Evolutionary conservation across 192 early-diverging fungal species (phyloP).

Genomic region (Umbelopsis isabellina): DNA sequence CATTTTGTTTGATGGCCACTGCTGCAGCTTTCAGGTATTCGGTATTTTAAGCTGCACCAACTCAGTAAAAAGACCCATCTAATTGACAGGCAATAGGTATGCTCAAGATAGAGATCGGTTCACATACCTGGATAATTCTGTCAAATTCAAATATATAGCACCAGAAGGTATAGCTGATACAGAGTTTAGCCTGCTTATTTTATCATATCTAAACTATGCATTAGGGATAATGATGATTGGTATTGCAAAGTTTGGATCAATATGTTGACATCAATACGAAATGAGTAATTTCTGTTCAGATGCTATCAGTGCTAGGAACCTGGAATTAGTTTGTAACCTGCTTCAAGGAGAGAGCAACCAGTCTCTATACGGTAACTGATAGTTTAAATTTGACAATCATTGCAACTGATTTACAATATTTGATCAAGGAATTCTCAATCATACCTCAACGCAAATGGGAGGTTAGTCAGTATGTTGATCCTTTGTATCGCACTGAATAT

Average conservation of each 20-base stretch:
- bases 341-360: conserved; percentile 49
- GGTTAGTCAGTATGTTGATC: conserved; percentile 7
- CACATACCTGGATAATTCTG: conserved; percentile 50
- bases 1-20: conserved; percentile 60
- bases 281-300: conserved; percentile 40
- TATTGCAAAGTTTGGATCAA: background rate
- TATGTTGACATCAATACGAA: too few relatives aligned
- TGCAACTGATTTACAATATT: background rate
- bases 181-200: background rate
- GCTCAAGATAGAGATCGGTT: conserved; percentile 55
- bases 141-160: conserved; percentile 57
- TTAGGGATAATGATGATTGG: conserved; percentile 19
- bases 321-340: conserved; percentile 64
- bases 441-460: conserved; percentile 71
- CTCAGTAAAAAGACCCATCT: background rate
- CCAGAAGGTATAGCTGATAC: background rate
- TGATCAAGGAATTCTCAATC: conserved; percentile 48
- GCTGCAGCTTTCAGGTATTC: conserved; percentile 52
- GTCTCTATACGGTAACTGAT: conserved; percentile 52
- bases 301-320: conserved; percentile 57
- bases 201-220: background rate
- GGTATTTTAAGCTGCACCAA: background rate
- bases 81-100: conserved; percentile 34
- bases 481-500: background rate
- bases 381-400: background rate